These are phyloP conservation scores for Pleurotus giganteus DNA, from an alignment of 768 basidiomycete species.

Conservation along the genomic window DNA sequence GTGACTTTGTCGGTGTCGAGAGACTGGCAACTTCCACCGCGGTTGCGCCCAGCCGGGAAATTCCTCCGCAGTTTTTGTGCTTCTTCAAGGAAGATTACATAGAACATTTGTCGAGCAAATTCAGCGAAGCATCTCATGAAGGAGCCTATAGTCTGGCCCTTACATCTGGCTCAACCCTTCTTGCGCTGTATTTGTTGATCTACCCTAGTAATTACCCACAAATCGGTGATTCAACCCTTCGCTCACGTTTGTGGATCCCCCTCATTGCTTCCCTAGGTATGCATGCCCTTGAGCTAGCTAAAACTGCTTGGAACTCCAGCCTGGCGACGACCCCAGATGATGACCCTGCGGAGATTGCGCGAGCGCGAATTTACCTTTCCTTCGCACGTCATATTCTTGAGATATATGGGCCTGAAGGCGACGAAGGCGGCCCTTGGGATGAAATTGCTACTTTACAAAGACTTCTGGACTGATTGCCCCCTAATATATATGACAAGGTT, in stretches of 20 bases:
- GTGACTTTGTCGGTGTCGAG: conserved; percentile 29
- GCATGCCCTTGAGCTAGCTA: conserved; percentile 73
- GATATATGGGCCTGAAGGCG: conserved; percentile 61
- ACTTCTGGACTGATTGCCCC: conserved; percentile 30
- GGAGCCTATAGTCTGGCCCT: conserved; percentile 53
- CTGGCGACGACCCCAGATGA: conserved; percentile 20
- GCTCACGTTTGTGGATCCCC: neutral
- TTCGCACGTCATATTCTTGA: conserved; percentile 40
- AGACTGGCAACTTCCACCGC: conserved; percentile 24
- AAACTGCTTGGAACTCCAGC: conserved; percentile 72
- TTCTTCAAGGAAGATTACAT: conserved; percentile 61
- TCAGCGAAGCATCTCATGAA: conserved; percentile 71
- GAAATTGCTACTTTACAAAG: conserved; percentile 47
- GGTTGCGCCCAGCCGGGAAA: conserved; percentile 13
- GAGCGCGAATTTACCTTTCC: conserved; percentile 34
- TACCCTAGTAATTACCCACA: conserved; percentile 83
- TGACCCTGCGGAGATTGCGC: conserved; percentile 19
- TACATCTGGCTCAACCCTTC: conserved; percentile 50
- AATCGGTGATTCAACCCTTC: conserved; percentile 49
- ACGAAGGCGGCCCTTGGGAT: conserved; percentile 54
- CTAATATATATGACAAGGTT: neutral
- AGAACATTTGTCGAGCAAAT: conserved; percentile 53
- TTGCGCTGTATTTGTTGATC: conserved; percentile 65
- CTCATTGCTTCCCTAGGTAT: conserved; percentile 47
- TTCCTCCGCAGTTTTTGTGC: conserved; percentile 40